These are phyloP conservation scores for Plenodomus biglobosus DNA, from an alignment of 2,329 filamentous ascomycete species.

Conservation along the genomic window DNA sequence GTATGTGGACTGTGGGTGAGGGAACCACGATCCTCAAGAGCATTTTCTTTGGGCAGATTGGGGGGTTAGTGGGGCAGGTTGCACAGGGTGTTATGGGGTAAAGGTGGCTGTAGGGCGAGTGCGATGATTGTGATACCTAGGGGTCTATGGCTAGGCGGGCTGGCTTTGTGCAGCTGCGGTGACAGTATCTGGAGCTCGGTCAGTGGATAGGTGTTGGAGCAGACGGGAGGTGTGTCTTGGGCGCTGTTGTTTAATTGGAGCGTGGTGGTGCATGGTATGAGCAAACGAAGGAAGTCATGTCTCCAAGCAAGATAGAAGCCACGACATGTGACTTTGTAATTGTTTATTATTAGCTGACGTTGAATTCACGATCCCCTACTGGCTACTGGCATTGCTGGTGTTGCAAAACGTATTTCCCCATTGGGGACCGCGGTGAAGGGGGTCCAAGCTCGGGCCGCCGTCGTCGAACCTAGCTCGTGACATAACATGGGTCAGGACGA, in stretches of 20 bases:
- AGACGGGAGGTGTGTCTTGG: conserved; percentile 5
- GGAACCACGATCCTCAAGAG: conserved; percentile 76
- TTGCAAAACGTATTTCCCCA: not conserved
- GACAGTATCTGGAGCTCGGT: conserved; percentile 4
- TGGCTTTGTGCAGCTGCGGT: not conserved
- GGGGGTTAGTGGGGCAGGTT: conserved; percentile 54
- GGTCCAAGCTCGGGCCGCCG: conserved; percentile 1
- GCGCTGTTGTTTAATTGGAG: conserved; percentile 4
- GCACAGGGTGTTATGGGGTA: conserved; percentile 36
- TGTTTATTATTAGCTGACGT: too few relatives aligned
- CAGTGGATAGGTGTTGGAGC: conserved; percentile 13
- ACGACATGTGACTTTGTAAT: not conserved
- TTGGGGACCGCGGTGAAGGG: conserved; percentile 1
- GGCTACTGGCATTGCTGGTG: too few relatives aligned
- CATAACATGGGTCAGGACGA: conserved; percentile 14
- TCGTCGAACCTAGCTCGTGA: conserved; percentile 23
- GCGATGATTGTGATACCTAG: conserved; percentile 3
- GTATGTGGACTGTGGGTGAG: conserved; percentile 77
- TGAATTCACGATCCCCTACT: too few relatives aligned
- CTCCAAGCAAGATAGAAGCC: not conserved
- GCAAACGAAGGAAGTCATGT: not conserved
- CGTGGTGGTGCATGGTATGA: not conserved
- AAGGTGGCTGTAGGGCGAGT: not conserved
- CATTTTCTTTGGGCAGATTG: conserved; percentile 74
- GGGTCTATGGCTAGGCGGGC: not conserved